Evolutionary conservation across 1,284 basidiomycete genomes (phyloP).

Genomic region (Sporisorium exsertum): DNA sequence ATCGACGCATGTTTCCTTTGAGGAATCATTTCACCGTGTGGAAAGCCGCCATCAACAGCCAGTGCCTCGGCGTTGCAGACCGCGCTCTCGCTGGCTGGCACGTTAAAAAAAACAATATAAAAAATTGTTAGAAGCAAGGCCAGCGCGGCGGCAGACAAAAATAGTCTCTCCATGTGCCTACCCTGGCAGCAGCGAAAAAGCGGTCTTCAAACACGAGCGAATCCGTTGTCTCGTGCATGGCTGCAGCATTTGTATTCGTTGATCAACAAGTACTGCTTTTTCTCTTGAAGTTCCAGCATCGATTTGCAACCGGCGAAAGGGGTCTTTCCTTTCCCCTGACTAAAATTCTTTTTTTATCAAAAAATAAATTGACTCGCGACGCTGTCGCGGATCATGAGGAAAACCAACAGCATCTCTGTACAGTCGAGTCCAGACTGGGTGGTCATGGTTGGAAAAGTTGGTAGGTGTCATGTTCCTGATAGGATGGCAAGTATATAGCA

Average conservation of each 20-base stretch:
- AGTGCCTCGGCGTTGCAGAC: no score
- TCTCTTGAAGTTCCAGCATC: background rate
- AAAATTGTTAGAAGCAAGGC: no score
- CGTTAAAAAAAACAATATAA: no score
- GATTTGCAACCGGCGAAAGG: background rate
- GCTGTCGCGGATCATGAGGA: no score
- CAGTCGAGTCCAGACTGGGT: background rate
- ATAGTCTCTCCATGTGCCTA: background rate
- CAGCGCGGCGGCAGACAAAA: no score
- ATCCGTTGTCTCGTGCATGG: background rate
- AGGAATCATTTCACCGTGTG: background rate
- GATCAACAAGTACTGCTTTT: background rate
- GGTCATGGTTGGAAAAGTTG: background rate
- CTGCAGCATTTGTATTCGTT: background rate
- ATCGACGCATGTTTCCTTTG: slow-evolving; percentile 4
- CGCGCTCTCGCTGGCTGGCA: background rate
- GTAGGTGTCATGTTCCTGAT: background rate
- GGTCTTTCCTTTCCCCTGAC: background rate
- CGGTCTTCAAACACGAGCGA: background rate
- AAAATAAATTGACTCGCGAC: background rate
- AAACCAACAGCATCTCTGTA: no score
- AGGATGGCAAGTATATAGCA: background rate
- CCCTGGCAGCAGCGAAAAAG: background rate
- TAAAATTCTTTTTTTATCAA: background rate
- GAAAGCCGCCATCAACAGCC: background rate